phyloP scores from a whole-genome alignment of 345 rosid species.

The Firmiana major region DNA sequence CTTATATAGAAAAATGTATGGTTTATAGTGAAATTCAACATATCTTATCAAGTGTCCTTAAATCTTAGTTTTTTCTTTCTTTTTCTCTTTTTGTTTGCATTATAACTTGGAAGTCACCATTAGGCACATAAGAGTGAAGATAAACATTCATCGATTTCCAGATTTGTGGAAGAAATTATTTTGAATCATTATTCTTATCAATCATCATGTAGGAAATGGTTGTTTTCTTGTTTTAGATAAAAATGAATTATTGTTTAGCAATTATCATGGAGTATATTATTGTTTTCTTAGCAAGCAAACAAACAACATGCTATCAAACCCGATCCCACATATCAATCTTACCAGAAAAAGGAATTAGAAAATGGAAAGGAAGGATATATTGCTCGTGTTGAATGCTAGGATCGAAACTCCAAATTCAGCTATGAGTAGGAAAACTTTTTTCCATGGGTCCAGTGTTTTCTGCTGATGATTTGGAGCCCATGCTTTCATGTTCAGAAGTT shows the following conservation, averaged over 20 bases:
- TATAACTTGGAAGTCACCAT: not conserved
- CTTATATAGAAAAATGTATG: not conserved
- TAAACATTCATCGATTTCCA: not conserved
- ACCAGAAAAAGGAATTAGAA: not conserved
- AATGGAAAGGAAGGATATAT: not conserved
- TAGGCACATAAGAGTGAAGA: not conserved
- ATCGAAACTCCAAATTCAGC: not conserved
- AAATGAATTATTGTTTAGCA: not conserved
- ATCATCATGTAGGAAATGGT: not conserved
- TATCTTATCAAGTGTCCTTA: not conserved
- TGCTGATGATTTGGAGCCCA: not conserved
- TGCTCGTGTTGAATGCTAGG: not conserved
- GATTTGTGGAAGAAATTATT: not conserved
- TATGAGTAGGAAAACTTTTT: not conserved
- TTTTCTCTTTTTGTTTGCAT: not conserved
- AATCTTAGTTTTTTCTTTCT: not conserved
- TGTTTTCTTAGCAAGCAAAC: not conserved
- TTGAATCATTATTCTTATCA: not conserved
- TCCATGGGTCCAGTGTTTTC: not conserved
- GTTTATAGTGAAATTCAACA: not conserved
- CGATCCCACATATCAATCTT: too few species aligned
- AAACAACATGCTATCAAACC: not conserved
- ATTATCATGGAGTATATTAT: not conserved
- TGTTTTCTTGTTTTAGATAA: not conserved
- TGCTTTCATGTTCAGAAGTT: not conserved